A percentile compares a stretch with the other conserved stretches of the same genome.
These are phyloP conservation scores for Aaosphaeria pasadenensis DNA, from an alignment of 2,329 filamentous ascomycete species.

Conservation along the genomic window DNA sequence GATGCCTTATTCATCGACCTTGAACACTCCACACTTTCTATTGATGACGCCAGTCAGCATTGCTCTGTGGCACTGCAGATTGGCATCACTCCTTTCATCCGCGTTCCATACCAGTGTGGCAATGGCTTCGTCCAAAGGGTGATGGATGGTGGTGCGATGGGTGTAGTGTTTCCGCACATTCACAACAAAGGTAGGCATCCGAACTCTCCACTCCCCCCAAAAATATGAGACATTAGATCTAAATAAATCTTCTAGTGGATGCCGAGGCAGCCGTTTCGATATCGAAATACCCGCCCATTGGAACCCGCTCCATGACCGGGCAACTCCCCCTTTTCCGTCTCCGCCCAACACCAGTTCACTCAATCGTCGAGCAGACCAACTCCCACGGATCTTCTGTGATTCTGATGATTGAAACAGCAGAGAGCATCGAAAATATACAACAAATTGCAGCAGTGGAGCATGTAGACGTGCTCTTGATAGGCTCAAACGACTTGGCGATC, in stretches of 20 bases:
- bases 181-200: neutral
- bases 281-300: neutral
- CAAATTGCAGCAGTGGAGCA: constrained; percentile 6
- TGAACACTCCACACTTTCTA: neutral
- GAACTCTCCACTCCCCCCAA: too few relatives aligned
- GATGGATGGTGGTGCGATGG: neutral
- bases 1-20: neutral
- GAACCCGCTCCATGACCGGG: neutral
- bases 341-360: neutral
- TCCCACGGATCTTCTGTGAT: neutral
- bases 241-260: neutral
- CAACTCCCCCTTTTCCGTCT: neutral
- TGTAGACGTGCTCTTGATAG: constrained; percentile 1
- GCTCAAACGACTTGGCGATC: constrained; percentile 2
- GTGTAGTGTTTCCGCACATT: neutral
- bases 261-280: neutral
- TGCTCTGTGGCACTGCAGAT: neutral
- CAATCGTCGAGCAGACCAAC: neutral
- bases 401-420: neutral
- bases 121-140: neutral
- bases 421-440: neutral
- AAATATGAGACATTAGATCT: too few relatives aligned
- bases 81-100: neutral
- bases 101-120: neutral
- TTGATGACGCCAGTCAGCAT: neutral